Evolutionary conservation across 129 eudicot genomes (phyloP).

Genomic region (Rutidosis leptorrhynchoides): DNA sequence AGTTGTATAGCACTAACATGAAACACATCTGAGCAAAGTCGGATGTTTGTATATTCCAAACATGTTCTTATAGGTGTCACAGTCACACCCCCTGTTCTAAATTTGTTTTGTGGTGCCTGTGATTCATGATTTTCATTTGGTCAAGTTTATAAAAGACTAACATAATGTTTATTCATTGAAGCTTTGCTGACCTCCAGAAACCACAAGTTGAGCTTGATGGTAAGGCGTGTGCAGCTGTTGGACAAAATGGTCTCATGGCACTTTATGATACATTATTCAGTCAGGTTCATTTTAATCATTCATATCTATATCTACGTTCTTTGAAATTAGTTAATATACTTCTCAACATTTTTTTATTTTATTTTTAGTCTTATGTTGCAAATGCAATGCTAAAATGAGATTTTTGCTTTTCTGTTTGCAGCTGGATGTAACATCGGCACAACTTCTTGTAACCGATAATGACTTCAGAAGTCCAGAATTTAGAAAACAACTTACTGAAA

Average conservation of each 20-base stretch:
- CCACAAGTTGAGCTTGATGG: constrained; percentile 95
- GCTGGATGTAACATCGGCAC: constrained; percentile 87
- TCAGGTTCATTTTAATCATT: constrained; percentile 47
- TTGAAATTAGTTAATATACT: constrained; percentile 3
- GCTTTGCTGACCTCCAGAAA: constrained; percentile 93
- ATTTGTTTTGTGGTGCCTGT: not conserved
- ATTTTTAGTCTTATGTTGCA: not conserved
- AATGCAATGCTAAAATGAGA: constrained; percentile 14
- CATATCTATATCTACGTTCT: not conserved
- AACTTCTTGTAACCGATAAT: constrained; percentile 88
- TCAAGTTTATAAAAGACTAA: not conserved
- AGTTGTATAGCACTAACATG: not conserved
- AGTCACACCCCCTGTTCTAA: not conserved
- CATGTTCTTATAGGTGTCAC: not conserved
- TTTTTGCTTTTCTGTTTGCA: constrained; percentile 22
- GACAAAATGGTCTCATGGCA: constrained; percentile 98
- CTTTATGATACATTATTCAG: constrained; percentile 86
- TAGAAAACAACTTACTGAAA: constrained; percentile 72
- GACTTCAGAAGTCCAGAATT: constrained; percentile 86
- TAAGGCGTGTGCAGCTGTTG: constrained; percentile 98
- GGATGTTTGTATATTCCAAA: not conserved
- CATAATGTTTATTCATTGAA: constrained; percentile 32
- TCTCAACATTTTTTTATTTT: not conserved
- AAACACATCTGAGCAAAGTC: not conserved
- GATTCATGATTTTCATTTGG: not conserved